Base-by-base conservation (phyloP, 2,329 filamentous ascomycete species). In the Clarireedia paspali region DNA sequence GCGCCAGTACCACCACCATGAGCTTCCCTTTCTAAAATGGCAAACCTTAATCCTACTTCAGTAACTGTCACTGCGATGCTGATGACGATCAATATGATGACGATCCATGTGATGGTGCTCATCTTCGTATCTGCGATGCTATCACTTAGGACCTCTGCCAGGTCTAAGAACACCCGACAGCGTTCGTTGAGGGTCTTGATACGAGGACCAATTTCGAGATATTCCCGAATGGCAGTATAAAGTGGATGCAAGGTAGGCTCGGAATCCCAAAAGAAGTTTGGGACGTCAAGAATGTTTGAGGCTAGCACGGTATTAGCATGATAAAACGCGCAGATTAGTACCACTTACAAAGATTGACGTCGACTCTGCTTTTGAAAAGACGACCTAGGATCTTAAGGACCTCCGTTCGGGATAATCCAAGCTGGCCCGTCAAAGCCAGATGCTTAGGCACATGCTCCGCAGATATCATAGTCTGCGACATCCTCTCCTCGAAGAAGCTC, bases 251-350 rank as follows among this genome's bases (percentile, higher is more conserved):
- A 79, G 0, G 90, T 96, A 17, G 94, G 94, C 70, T 99, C 94
- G 10, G 89, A 89, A 70, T 97, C 91, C 94, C 94, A 99, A 79
- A 97, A 95, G 79, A 96, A 96, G 70, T 92, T 95, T 59, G 92
- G 92, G 0, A 95, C 90, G 71, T 96, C 91, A 57, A 96, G 86
- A 70, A 96, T 92, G 69, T 97, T 97, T 20, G 89, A 95, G 58
- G 91, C 90, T 95, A 38, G 58, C 17, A 6, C 6, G 36, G 27
- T 55, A 61, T 65, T 62, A 63, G 58, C 64, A 57, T 46, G 17
- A 52, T 45, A 17, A 10, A 14, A 54, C 12, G 5, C 6, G 40
- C 5, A 44, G 45, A 56, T n/a, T 44, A 47, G 27, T 17, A 50
- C 23, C 30, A 76, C 89, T 78, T 83, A 95, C 91, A 97, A 23